Percentiles rank a stretch among this genome's conserved stretches.
Conservation (phyloP, 139 green algal species). For the Auxenochlorella protothecoides region DNA sequence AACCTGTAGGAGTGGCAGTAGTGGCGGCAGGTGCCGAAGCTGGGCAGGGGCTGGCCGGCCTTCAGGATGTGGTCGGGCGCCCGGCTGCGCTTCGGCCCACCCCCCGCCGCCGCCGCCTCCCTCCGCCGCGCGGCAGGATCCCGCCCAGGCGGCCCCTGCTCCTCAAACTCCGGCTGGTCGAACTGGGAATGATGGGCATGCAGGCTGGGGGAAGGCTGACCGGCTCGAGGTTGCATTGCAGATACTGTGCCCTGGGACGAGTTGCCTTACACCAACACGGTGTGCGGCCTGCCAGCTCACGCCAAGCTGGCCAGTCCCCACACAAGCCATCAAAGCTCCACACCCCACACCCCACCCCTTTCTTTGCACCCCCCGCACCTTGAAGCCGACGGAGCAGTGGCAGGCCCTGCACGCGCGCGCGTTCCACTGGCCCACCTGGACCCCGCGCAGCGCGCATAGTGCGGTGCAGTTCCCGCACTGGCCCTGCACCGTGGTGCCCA, state of each 20-base stretch:
- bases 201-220: too few relatives aligned
- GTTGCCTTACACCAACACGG: too few relatives aligned
- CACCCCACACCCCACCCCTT: not conserved
- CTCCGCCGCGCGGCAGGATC: not conserved
- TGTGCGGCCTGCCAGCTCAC: too few relatives aligned
- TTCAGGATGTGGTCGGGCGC: slow-evolving; percentile 10
- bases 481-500: slow-evolving; percentile 27
- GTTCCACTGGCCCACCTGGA: slow-evolving; percentile 17
- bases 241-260: too few relatives aligned
- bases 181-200: too few relatives aligned
- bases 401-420: slow-evolving; percentile 14
- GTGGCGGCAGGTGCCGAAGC: slow-evolving; percentile 54
- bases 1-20: slow-evolving; percentile 59
- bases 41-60: slow-evolving; percentile 39
- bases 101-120: not conserved
- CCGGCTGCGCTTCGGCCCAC: not conserved
- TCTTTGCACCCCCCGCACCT: not conserved
- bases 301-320: too few relatives aligned
- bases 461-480: slow-evolving; percentile 30
- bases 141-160: not conserved
- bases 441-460: slow-evolving; percentile 15
- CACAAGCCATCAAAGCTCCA: not conserved
- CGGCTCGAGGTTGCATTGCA: too few relatives aligned
- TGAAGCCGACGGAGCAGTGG: slow-evolving; percentile 13
- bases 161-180: not conserved